These are phyloP conservation scores for Avena sativa DNA, from an alignment of 176 grass and related monocot species.

Conservation along the genomic window DNA sequence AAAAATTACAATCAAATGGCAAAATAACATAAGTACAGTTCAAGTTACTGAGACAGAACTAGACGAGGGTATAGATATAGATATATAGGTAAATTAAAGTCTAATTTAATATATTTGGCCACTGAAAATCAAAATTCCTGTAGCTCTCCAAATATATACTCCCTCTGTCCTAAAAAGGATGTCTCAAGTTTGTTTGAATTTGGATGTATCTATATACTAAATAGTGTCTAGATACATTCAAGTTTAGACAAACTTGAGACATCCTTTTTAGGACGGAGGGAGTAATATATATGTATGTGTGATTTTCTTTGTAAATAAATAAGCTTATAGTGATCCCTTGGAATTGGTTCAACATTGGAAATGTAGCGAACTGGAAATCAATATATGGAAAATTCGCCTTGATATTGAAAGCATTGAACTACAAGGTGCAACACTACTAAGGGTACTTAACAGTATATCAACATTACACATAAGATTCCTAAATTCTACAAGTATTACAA, in stretches of 20 bases:
- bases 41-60: not conserved
- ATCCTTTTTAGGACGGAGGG: too few species aligned
- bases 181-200: too few species aligned
- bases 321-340: not conserved
- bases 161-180: too few species aligned
- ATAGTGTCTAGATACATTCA: too few species aligned
- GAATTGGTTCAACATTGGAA: conserved; percentile 25
- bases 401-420: conserved; percentile 12
- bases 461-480: conserved; percentile 23
- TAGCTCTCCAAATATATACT: not conserved
- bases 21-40: conserved; percentile 20
- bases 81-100: not conserved
- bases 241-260: too few species aligned
- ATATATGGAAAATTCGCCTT: not conserved
- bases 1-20: conserved; percentile 38
- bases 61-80: not conserved
- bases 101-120: conserved; percentile 9
- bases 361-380: not conserved
- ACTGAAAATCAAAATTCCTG: not conserved
- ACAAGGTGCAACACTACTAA: conserved; percentile 18
- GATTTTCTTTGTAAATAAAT: too few species aligned
- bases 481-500: conserved; percentile 17
- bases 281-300: too few species aligned
- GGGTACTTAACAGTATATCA: not conserved
- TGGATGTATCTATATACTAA: too few species aligned